Evolutionary conservation across 768 basidiomycete species (phyloP), one percentile per base, ranked within the genome.

Genomic region (Russula compacta): DNA sequence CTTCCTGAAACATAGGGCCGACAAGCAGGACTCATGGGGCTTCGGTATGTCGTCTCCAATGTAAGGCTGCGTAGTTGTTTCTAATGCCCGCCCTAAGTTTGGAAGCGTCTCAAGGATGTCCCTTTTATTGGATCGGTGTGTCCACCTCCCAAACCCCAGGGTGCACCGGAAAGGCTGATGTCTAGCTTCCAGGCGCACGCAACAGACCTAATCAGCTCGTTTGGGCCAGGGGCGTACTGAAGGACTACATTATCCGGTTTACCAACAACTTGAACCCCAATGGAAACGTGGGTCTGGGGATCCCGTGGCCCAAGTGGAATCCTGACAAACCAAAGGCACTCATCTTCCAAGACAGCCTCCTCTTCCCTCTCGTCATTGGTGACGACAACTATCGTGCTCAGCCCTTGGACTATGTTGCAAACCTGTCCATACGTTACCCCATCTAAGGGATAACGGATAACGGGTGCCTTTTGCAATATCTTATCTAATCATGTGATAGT

Each of bases 71-170:
- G 24, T 0, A 19, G 4, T 15, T 0, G 24, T 19, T 9, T 2
- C 17, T 38, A n/a, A 21, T 29, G 2, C 50, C 1, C 6, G 15
- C 12, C 33, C 7, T 14, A 11, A 66, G 65, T 66, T 24, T 51
- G 21, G 29, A 66, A 66, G 56, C 65, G 63, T 12, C 8, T 32
- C n/a, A 66, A 66, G 21, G 44, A 42, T 12, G 21, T 35, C 3
- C 58, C 60, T 43, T 64, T 55, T n/a, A 10, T 66, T n/a, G 65
- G 65, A 42, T 9, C 65, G 21, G 65, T 66, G 33, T 7, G 63
- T 32, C 43, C 6, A 48, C 32, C 2, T 42, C 15, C 17, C 9
- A 29, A 6, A 15, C 17, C 35, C 24, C 35, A 21, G 6, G 11
- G 3, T n/a, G 33, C 10, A 7, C n/a, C 10, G 21, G 24, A 40